Conservation (phyloP, 176 grass and related monocot species). For the Ananas comosus region DNA sequence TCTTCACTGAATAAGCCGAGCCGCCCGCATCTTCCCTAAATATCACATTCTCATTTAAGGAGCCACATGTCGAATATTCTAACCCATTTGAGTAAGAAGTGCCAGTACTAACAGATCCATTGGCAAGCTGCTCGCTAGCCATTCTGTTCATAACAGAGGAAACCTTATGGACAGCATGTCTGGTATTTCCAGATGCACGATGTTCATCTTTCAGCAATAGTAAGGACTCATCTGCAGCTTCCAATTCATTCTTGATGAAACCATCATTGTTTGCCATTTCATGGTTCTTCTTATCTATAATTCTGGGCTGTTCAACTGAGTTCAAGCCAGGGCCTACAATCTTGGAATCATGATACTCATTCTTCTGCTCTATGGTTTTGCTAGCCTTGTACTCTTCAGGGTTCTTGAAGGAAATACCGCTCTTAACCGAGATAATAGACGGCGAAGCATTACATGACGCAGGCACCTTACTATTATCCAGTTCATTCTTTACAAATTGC, state of each 20-base stretch:
- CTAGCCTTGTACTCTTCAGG: constrained; percentile 24
- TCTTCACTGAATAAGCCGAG: constrained; percentile 17
- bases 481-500: constrained; percentile 22
- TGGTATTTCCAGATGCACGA: constrained; percentile 16
- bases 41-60: constrained; percentile 29
- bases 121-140: neutral
- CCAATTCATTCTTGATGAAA: constrained; percentile 17
- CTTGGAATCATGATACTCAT: constrained; percentile 17
- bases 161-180: constrained; percentile 7
- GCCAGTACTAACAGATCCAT: constrained; percentile 17
- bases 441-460: constrained; percentile 22
- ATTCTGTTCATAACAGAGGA: constrained; percentile 28
- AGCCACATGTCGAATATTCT: constrained; percentile 17
- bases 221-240: constrained; percentile 22
- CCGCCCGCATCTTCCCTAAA: constrained; percentile 21
- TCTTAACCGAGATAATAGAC: constrained; percentile 10
- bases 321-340: constrained; percentile 15
- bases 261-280: constrained; percentile 11
- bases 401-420: constrained; percentile 22
- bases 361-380: constrained; percentile 26
- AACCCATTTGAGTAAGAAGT: constrained; percentile 21
- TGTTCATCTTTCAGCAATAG: constrained; percentile 21
- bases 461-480: constrained; percentile 15
- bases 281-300: constrained; percentile 26
- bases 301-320: constrained; percentile 13